These are phyloP conservation scores for Hymenoscyphus fraxineus DNA, from an alignment of 2,329 filamentous ascomycete species.

Conservation along the genomic window DNA sequence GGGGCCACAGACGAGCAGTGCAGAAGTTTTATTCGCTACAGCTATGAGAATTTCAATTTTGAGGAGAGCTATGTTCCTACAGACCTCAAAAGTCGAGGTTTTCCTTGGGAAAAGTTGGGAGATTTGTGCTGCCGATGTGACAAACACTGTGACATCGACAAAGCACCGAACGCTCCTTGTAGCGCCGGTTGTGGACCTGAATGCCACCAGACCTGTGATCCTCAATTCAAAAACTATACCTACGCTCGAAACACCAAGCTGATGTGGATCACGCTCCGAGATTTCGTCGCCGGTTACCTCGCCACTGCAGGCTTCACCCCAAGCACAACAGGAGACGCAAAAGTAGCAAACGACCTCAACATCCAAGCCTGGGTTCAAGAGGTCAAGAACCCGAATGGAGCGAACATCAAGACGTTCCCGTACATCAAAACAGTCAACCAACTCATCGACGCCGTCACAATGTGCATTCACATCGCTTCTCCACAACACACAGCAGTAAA, in stretches of 20 bases:
- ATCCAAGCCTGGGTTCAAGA: constrained; percentile 42
- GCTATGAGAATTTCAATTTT: constrained; percentile 45
- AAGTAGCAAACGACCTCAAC: constrained; percentile 33
- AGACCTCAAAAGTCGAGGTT: constrained; percentile 43
- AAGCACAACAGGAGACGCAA: constrained; percentile 19
- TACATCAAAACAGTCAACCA: constrained; percentile 40
- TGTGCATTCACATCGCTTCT: constrained; percentile 50
- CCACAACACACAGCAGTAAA: constrained; percentile 50
- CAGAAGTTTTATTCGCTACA: constrained; percentile 38
- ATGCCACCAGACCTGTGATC: constrained; percentile 18
- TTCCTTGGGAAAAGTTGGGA: constrained; percentile 36
- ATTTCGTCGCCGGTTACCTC: constrained; percentile 42
- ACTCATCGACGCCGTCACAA: constrained; percentile 45
- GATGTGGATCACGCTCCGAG: constrained; percentile 43
- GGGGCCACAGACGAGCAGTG: constrained; percentile 39
- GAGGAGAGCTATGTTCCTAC: constrained; percentile 40
- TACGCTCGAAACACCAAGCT: constrained; percentile 45
- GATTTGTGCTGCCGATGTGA: neutral
- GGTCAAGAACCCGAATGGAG: constrained; percentile 37
- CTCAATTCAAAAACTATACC: constrained; percentile 46
- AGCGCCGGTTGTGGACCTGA: neutral
- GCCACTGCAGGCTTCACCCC: constrained; percentile 33
- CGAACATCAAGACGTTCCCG: constrained; percentile 42
- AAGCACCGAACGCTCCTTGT: neutral
- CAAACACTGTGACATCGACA: neutral